A percentile compares a stretch with the other conserved stretches of the same genome.
These are phyloP conservation scores for Houttuynia cordata DNA, from an alignment of 164 flowering plant species.

Conservation along the genomic window DNA sequence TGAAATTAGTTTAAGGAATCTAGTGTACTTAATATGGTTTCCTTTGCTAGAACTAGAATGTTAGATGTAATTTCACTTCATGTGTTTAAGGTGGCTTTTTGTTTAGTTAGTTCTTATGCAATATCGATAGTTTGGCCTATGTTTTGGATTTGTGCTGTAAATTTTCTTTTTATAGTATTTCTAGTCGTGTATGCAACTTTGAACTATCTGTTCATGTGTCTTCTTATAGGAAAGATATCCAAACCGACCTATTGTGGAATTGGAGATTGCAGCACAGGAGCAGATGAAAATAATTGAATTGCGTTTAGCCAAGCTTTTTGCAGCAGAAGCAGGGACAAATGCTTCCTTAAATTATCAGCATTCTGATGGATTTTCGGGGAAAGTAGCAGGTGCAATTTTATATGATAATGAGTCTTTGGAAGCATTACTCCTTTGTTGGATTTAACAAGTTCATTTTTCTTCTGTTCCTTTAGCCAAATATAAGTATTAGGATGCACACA, in stretches of 20 bases:
- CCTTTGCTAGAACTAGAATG: too few species aligned
- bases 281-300: conserved; percentile 90
- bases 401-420: neutral
- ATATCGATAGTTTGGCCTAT: too few species aligned
- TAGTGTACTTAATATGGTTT: too few species aligned
- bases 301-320: conserved; percentile 71
- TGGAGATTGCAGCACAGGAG: conserved; percentile 84
- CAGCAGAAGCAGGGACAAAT: conserved; percentile 20
- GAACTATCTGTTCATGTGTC: neutral
- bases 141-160: too few species aligned
- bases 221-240: conserved; percentile 49
- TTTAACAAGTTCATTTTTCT: neutral
- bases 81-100: too few species aligned
- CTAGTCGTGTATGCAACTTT: too few species aligned
- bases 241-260: conserved; percentile 80
- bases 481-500: too few species aligned
- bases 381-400: conserved; percentile 37
- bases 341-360: too few species aligned
- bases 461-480: neutral
- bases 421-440: neutral
- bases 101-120: too few species aligned
- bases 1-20: neutral
- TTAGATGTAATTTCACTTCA: too few species aligned
- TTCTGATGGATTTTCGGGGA: too few species aligned
- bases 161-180: too few species aligned